Conservation (phyloP, 1,284 basidiomycete genomes). For the Heterobasidion irregulare region DNA sequence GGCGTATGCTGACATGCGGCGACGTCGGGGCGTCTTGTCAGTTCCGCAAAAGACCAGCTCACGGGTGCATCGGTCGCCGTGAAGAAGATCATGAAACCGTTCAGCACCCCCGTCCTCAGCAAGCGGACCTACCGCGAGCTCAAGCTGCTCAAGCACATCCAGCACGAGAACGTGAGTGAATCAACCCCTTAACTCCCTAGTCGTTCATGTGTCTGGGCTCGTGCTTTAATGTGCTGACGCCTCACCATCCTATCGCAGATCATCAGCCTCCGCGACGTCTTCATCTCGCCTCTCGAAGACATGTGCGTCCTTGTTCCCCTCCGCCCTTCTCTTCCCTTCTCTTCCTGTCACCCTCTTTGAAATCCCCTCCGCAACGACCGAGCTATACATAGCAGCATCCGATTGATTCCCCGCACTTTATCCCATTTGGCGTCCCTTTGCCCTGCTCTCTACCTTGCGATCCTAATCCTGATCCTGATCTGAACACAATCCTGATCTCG, state of each 20-base stretch:
- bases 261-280: constrained; percentile 97
- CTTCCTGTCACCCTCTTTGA: constrained; percentile 1
- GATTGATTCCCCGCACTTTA: neutral
- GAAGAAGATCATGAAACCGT: constrained; percentile 99
- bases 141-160: constrained; percentile 97
- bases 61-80: constrained; percentile 93
- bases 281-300: constrained; percentile 98
- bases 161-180: constrained; percentile 86
- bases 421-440: neutral
- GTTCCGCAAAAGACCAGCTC: constrained; percentile 97
- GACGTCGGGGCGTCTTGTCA: constrained; percentile 19
- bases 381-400: no score
- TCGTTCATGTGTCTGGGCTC: neutral
- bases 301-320: constrained; percentile 46
- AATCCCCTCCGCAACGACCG: no score
- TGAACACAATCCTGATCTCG: no score
- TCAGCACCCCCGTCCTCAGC: constrained; percentile 94
- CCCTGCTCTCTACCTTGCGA: no score
- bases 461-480: no score
- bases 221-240: neutral
- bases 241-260: constrained; percentile 50
- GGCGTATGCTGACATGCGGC: neutral
- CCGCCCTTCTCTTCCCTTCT: neutral
- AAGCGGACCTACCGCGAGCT: constrained; percentile 98
- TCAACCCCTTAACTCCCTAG: neutral